Conservation (phyloP, 306 rosid genomes). For the Hylodesmum podocarpum region DNA sequence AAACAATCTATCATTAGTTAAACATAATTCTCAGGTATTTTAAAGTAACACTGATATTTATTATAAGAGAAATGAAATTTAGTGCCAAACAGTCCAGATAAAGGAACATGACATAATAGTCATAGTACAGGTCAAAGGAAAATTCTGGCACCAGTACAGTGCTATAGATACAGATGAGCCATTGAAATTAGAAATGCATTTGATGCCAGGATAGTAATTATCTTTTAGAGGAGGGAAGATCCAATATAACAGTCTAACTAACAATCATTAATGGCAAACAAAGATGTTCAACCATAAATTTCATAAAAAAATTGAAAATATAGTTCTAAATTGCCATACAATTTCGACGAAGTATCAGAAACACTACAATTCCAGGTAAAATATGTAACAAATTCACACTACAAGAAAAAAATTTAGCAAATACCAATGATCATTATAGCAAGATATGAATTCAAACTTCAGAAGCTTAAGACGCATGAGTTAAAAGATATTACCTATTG, state of each 20-base stretch:
- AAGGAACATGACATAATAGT: not conserved
- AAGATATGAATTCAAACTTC: slow-evolving; percentile 9
- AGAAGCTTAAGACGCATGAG: slow-evolving; percentile 4
- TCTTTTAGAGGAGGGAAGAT: not conserved
- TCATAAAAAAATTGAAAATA: not conserved
- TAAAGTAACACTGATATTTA: not conserved
- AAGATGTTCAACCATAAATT: not conserved
- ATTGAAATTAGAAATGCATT: not conserved
- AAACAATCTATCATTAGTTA: not conserved
- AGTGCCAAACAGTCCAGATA: slow-evolving; percentile 2
- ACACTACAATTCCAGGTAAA: not conserved
- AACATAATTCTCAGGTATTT: not conserved
- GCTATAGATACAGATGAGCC: not conserved
- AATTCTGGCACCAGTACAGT: not conserved
- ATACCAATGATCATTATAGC: not conserved
- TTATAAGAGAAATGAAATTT: slow-evolving; percentile 4
- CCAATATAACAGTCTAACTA: not conserved
- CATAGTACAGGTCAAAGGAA: not conserved
- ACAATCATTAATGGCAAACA: not conserved
- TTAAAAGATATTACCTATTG: slow-evolving; percentile 61
- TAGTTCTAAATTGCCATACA: not conserved
- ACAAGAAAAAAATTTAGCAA: not conserved
- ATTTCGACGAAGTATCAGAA: not conserved
- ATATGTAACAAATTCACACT: not conserved
- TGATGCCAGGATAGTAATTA: not conserved